Evolutionary conservation across 257 asterid genomes (phyloP), one percentile per base, ranked within the genome.

Genomic region (Nicotiana benthamiana): DNA sequence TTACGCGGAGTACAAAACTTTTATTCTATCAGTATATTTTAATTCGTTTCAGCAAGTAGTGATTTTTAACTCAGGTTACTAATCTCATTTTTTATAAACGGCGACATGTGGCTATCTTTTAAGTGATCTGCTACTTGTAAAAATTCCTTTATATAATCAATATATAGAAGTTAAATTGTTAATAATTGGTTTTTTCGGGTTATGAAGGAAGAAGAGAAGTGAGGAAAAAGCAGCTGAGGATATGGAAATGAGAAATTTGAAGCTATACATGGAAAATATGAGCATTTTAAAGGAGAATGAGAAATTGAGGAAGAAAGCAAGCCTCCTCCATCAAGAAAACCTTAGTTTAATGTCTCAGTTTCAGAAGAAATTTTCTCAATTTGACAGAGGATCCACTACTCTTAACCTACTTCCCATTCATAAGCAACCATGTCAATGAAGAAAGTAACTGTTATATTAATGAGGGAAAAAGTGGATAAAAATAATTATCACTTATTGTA

Each of bases 181-280:
- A 36, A 36, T 36, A 59, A 61, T 61, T 24, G 34, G 17, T 1
- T 70, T 20, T 9, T 22, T 68, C 7, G 20, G 3, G 12, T 59
- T 22, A 63, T 46, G 84, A 74, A 83, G 89, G 83, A 87, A 83
- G 86, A 84, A 80, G 57, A 75, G 80, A 75, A 18, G 86, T 43
- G 89, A 82, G 16, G 90, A 82, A 43, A 72, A 80, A 43, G 53
- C 34, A 54, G 22, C 27, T 11, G 22, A 65, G 26, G 92, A 83
- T 0, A 89, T 92, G 85, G 80, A 86, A n/a, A 6, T 88, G 82
- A 87, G 86, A 93, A 93, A 93, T 75, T 63, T 93, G 91, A 90
- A 87, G 91, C 83, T 93, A 20, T 92, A 87, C 85, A 89, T 93
- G 83, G 90, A 92, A 89, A 93, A 93, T 80, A 88, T 90, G 65